Conservation (phyloP, 1,139 yeast species). For the Geotrichum bryndzae region DNA sequence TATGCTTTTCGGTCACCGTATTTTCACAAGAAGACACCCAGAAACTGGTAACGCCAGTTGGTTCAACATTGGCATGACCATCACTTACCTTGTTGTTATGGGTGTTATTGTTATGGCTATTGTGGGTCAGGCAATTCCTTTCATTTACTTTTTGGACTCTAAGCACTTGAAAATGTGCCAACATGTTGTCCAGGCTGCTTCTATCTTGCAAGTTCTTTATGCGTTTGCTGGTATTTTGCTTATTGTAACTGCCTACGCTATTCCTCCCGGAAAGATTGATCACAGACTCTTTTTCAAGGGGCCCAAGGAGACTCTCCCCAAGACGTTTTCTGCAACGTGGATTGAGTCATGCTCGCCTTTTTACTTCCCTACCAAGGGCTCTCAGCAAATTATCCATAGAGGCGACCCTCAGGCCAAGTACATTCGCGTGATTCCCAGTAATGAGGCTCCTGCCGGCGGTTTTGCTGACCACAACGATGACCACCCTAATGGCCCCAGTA, state of each 20-base stretch:
- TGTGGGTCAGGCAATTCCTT: constrained; percentile 61
- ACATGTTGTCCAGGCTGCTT: constrained; percentile 53
- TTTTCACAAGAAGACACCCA: constrained; percentile 81
- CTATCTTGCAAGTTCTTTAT: constrained; percentile 53
- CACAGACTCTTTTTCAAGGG: constrained; percentile 39
- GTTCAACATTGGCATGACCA: constrained; percentile 52
- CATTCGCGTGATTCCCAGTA: constrained; percentile 40
- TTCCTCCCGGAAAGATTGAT: constrained; percentile 54
- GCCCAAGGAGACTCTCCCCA: constrained; percentile 26
- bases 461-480: constrained; percentile 33
- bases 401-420: constrained; percentile 47
- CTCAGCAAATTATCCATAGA: constrained; percentile 28
- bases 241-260: constrained; percentile 47
- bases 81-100: constrained; percentile 49
- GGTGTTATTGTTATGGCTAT: constrained; percentile 63
- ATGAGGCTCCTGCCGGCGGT: constrained; percentile 38
- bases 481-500: constrained; percentile 42
- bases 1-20: constrained; percentile 65
- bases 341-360: constrained; percentile 54
- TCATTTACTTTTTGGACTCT: constrained; percentile 49
- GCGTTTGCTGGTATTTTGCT: constrained; percentile 50
- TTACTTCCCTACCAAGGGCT: constrained; percentile 31
- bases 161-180: constrained; percentile 46
- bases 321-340: constrained; percentile 76
- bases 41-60: constrained; percentile 55